phyloP scores from a whole-genome alignment of 345 rosid genomes.

The Lepidium africanum region DNA sequence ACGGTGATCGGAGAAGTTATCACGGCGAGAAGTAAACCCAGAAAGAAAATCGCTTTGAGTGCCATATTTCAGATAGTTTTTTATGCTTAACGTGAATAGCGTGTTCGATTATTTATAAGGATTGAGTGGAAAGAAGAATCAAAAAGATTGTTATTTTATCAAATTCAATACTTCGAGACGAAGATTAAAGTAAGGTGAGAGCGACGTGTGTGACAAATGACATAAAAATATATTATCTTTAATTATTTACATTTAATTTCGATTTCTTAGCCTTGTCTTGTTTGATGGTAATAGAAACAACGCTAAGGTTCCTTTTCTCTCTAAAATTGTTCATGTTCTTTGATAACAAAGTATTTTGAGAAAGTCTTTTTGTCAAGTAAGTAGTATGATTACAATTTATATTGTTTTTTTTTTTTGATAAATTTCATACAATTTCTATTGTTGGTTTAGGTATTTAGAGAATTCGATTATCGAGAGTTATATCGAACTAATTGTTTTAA shows the following conservation, averaged over 20 bases:
- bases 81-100: not conserved
- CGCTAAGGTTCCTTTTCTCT: not conserved
- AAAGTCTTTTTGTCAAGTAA: too few relatives aligned
- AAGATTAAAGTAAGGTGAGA: slow-evolving; percentile 25
- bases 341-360: too few relatives aligned
- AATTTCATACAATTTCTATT: too few relatives aligned
- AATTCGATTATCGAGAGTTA: too few relatives aligned
- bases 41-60: slow-evolving; percentile 15
- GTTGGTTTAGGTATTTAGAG: too few relatives aligned
- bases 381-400: too few relatives aligned
- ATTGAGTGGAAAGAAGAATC: not conserved
- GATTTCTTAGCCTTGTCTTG: slow-evolving; percentile 12
- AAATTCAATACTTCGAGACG: slow-evolving; percentile 26
- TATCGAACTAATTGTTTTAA: too few relatives aligned
- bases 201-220: slow-evolving; percentile 12
- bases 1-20: slow-evolving; percentile 8
- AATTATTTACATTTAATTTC: not conserved
- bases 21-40: slow-evolving; percentile 15
- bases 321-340: too few relatives aligned
- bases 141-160: not conserved
- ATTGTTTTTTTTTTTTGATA: too few relatives aligned
- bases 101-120: slow-evolving; percentile 22
- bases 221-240: not conserved
- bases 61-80: not conserved
- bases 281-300: not conserved